Base-by-base conservation (phyloP, 164 flowering plant species). In the Macadamia tetraphylla region DNA sequence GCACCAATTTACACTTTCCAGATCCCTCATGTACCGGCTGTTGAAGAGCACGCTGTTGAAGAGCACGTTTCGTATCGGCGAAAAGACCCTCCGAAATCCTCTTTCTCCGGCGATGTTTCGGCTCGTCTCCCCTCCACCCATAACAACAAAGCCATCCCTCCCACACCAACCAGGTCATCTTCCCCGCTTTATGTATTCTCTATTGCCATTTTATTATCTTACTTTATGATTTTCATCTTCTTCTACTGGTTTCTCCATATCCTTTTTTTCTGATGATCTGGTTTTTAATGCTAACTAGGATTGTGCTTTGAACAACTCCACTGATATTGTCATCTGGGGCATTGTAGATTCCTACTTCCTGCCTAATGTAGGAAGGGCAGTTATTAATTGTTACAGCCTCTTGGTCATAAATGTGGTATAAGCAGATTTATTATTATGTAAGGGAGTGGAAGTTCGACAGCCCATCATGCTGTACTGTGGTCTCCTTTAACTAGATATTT, bases 141-240 rank as follows among this genome's bases (percentile, higher is more conserved):
- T 30, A 73, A 55, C 61, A 76, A 73, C 31, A 55, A 35, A 35
- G 40, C 74, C 18, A 29, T 55, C 46, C 74, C 82, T 58, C 80
- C 84, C 63, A 84, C 51, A 40, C 74, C 82, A 48, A 79, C 84
- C 63, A 84, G 89, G 89, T 85, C 13, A 52, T 9, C 17, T 46
- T 23, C 12, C 1, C 4, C 40, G 40, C 40, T 35, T 35, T 35
- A 35, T 35, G 1, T 35, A 35, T 35, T 65, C 44, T 67, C n/a
- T 30, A 29, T 3, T 29, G 9, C 9, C 1, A 44, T 44, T 23
- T 29, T 23, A n/a, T 5, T 30, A 18, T 29, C 40, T 35, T 29
- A 1, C 12, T 58, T 58, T 23, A 18, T 4, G 1, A 17, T 44
- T 13, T 29, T 55, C 8, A 35, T 18, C 9, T 48, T 44, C 48